A percentile compares a stretch with the other conserved stretches of the same genome.
phyloP scores from a whole-genome alignment of 2,329 filamentous ascomycete species.

The Cylindrodendrum hubeiense region DNA sequence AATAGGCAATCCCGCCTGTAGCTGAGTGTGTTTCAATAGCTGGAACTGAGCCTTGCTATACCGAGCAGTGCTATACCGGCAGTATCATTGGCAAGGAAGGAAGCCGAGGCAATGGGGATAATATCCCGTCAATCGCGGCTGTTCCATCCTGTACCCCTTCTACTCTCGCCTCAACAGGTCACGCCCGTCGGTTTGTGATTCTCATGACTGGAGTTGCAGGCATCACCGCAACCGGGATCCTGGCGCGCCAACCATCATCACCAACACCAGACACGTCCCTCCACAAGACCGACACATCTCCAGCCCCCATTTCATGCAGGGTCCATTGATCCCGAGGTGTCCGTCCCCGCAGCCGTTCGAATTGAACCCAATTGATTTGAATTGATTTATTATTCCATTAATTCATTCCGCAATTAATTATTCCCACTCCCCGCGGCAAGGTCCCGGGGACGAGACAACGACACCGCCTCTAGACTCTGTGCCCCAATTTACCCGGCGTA shows the following conservation, averaged over 20 bases:
- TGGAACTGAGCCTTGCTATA: neutral
- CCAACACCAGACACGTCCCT: conserved; percentile 1
- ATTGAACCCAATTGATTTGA: conserved; percentile 33
- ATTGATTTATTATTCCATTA: conserved; percentile 23
- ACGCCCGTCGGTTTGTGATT: neutral
- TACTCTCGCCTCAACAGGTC: neutral
- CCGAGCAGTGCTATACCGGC: neutral
- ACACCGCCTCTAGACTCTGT: conserved; percentile 14
- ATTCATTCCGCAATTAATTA: neutral
- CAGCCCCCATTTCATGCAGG: conserved; percentile 33
- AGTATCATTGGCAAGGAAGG: neutral
- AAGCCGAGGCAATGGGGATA: neutral
- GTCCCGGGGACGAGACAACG: neutral
- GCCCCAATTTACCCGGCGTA: conserved; percentile 31
- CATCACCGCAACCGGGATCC: conserved; percentile 2
- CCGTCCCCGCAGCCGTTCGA: conserved; percentile 30
- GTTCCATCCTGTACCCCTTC: neutral
- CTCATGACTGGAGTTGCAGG: conserved; percentile 23
- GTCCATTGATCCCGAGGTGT: conserved; percentile 21
- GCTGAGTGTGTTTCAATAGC: neutral
- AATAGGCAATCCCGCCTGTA: conserved; percentile 17
- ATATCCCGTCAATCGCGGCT: conserved; percentile 9
- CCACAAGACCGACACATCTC: conserved; percentile 13
- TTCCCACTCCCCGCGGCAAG: neutral
- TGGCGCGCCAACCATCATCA: conserved; percentile 5